phyloP scores from a whole-genome alignment of 2,329 filamentous ascomycete genomes.

The Lasiodiplodia gonubiensis region DNA sequence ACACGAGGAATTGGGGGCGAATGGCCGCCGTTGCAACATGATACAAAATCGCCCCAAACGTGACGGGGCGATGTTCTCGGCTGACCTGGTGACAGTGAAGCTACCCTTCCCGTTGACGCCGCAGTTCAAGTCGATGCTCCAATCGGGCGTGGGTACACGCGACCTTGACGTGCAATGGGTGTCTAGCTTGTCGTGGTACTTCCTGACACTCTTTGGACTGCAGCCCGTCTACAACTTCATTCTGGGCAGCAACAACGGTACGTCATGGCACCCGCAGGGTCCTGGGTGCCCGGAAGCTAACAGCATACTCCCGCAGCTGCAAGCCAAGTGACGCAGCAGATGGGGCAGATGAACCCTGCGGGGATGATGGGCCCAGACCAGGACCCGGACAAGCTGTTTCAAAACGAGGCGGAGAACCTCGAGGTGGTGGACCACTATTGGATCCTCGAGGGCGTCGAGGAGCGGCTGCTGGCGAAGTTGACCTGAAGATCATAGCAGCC shows the following conservation, averaged over 20 bases:
- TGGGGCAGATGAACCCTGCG: constrained; percentile 75
- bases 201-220: constrained; percentile 93
- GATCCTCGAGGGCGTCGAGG: constrained; percentile 85
- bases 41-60: background rate
- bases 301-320: constrained; percentile 65
- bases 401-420: constrained; percentile 90
- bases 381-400: constrained; percentile 94
- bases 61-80: background rate
- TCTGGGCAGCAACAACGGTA: constrained; percentile 93
- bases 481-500: constrained; percentile 11
- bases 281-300: constrained; percentile 23
- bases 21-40: background rate
- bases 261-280: constrained; percentile 41
- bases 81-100: constrained; percentile 69
- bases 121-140: constrained; percentile 99
- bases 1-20: background rate
- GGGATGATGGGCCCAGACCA: constrained; percentile 90
- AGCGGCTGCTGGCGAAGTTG: constrained; percentile 69
- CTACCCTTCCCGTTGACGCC: constrained; percentile 95
- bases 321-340: constrained; percentile 86
- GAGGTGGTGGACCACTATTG: constrained; percentile 94
- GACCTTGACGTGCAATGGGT: constrained; percentile 99
- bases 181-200: constrained; percentile 98
- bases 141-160: constrained; percentile 92
- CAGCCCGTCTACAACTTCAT: constrained; percentile 98